Evolutionary conservation across 106 monocot species (phyloP), one percentile per base, ranked within the genome.

Genomic region (Gastrodia elata): DNA sequence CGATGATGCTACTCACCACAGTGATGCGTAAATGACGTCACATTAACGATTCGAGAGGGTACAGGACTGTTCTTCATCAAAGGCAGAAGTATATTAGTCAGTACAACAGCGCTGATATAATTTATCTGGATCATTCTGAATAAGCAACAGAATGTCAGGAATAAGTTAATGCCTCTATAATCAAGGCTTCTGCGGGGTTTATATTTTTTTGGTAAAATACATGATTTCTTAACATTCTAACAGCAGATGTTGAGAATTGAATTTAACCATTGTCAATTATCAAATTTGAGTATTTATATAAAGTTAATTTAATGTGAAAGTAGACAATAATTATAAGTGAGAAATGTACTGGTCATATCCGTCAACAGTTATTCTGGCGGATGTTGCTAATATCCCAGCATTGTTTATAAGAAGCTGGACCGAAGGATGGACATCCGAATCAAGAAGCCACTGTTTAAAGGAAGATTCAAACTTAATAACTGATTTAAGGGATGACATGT

Each of bases 1-100:
- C 48, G 76, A 33, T 2, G 38, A 77, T 78, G n/a, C 84, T 78
- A 16, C 84, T 88, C 74, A 92, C 96, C 90, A 64, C 84, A 90
- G 78, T 84, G 81, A 77, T 97, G 92, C 37, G 96, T 97, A 71
- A 93, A 93, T 49, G 96, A 97, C 39, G 96, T 92, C 22, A 97
- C 86, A 68, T 97, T 97, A 78, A 97, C 86, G 48, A 97, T 71
- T 35, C 92, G 81, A 76, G 92, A 86, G 74, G 88, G 88, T 27
- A 86, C 56, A 26, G 86, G 80, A 71, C 96, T 92, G 64, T 82
- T 97, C 81, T 88, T 84, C 39, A 97, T 89, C 49, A 97, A 67
- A 41, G 96, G 92, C 74, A 88, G 80, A 46, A 97, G 87, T 79
- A 88, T 69, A 65, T 84, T 88, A 38, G 88, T 93, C 64, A 97